phyloP scores from a whole-genome alignment of 352 stramenopile genomes.

The Globisporangium lucens region DNA sequence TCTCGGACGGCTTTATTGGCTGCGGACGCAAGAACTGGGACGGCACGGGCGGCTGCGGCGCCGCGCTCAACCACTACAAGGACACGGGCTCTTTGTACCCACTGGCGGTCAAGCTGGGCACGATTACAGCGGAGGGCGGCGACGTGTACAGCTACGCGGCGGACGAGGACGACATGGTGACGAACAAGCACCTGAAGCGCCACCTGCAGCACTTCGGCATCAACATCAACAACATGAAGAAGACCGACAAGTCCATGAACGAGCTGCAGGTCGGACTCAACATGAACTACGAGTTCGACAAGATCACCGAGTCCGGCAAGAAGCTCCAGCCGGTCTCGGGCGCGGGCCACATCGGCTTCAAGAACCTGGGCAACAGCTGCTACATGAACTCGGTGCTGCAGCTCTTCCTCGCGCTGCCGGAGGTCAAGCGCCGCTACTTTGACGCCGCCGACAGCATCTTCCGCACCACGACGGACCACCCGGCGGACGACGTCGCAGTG shows the following conservation, averaged over 20 bases:
- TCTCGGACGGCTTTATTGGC: conserved; percentile 90
- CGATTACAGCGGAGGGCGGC: conserved; percentile 93
- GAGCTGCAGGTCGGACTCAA: conserved; percentile 98
- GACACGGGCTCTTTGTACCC: conserved; percentile 93
- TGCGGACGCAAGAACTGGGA: conserved; percentile 94
- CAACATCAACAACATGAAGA: conserved; percentile 91
- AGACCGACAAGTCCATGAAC: conserved; percentile 98
- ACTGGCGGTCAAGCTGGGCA: conserved; percentile 97
- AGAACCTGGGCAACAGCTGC: conserved; percentile 99
- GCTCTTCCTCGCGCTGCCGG: conserved; percentile 85
- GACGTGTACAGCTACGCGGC: conserved; percentile 98
- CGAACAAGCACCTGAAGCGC: conserved; percentile 92
- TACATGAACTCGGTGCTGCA: conserved; percentile 99
- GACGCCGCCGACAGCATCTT: conserved; percentile 61
- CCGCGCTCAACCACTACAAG: conserved; percentile 95
- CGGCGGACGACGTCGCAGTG: conserved; percentile 70
- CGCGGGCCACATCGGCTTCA: conserved; percentile 93
- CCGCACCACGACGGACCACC: conserved; percentile 16
- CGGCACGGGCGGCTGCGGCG: conserved; percentile 94
- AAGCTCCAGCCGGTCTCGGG: conserved; percentile 90
- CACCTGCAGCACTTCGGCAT: conserved; percentile 96
- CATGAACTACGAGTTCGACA: conserved; percentile 97
- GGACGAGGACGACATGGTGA: conserved; percentile 97
- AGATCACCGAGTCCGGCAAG: conserved; percentile 96
- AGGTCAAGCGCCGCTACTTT: conserved; percentile 73